Conservation (phyloP, 1,139 yeast species). For the Pichia sp. region DNA sequence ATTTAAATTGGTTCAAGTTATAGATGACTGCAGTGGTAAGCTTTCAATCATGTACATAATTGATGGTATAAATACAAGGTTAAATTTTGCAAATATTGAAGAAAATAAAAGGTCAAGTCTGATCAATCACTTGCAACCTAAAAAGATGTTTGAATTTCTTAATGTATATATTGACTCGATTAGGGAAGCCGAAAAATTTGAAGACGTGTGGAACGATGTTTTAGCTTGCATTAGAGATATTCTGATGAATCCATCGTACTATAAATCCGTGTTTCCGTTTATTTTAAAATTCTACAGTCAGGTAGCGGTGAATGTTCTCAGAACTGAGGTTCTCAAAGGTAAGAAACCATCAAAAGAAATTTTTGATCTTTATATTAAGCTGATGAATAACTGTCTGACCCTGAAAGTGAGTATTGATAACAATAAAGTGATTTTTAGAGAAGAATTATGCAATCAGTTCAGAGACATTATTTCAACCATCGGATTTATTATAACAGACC, state of each 20-base stretch:
- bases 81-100: conserved; percentile 28
- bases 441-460: conserved; percentile 34
- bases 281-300: conserved; percentile 47
- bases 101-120: conserved; percentile 32
- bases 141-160: conserved; percentile 41
- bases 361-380: conserved; percentile 51
- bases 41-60: conserved; percentile 63
- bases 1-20: conserved; percentile 54
- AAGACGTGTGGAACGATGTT: conserved; percentile 61
- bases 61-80: conserved; percentile 41
- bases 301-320: conserved; percentile 36
- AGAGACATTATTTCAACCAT: conserved; percentile 33
- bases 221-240: conserved; percentile 54
- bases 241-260: conserved; percentile 37
- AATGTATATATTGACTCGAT: conserved; percentile 53
- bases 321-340: conserved; percentile 55
- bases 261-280: conserved; percentile 42
- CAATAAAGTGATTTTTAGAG: conserved; percentile 21
- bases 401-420: conserved; percentile 15
- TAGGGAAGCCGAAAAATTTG: conserved; percentile 59
- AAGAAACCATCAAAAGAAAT: conserved; percentile 57
- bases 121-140: conserved; percentile 34
- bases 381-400: conserved; percentile 37
- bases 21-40: conserved; percentile 82
- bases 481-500: conserved; percentile 38